Evolutionary conservation across 371 early-diverging fungal species (phyloP), one percentile per base, ranked within the genome.

Genomic region (Apophysomyces ossiformis): DNA sequence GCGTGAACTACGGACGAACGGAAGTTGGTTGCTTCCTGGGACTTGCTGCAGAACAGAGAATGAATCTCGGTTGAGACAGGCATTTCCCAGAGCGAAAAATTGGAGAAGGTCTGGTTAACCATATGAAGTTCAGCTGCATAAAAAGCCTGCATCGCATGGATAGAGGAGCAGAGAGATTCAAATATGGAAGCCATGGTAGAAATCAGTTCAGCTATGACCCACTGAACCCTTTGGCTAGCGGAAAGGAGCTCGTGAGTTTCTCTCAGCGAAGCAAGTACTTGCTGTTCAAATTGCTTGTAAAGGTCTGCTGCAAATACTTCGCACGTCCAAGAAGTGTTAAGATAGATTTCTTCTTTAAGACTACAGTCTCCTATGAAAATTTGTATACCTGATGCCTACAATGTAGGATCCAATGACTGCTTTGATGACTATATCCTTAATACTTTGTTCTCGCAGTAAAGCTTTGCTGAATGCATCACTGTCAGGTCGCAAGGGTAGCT

Each of bases 321-420:
- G 4, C 45, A 45, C 0, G 44, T 5, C 61, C 61, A 68, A 68
- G 2, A 60, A 57, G 39, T 68, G 64, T 9, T 68, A 45, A 12
- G 21, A 26, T 1, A 57, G 61, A 64, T 38, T 57, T 68, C 43
- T 37, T 50, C n/a, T 44, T 58, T 13, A 68, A 12, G 1, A 26
- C 26, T 26, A 26, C 26, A 26, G 26, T 1, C 26, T 26, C 26
- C 26, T 26, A 26, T 26, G 26, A 26, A 26, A 26, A 26, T 26
- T 26, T 26, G 26, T 26, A 26, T 26, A 26, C n/a, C n/a, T n/a
- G n/a, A n/a, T n/a, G n/a, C n/a, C n/a, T n/a, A n/a, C n/a, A n/a
- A n/a, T n/a, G n/a, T n/a, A n/a, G n/a, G n/a, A n/a, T n/a, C n/a
- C n/a, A n/a, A n/a, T n/a, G n/a, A n/a, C n/a, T n/a, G n/a, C n/a